Percentiles rank a stretch among this genome's conserved stretches.
Evolutionary conservation across 2,329 filamentous ascomycete genomes (phyloP).

Genomic region (Knoxdaviesia proteae): DNA sequence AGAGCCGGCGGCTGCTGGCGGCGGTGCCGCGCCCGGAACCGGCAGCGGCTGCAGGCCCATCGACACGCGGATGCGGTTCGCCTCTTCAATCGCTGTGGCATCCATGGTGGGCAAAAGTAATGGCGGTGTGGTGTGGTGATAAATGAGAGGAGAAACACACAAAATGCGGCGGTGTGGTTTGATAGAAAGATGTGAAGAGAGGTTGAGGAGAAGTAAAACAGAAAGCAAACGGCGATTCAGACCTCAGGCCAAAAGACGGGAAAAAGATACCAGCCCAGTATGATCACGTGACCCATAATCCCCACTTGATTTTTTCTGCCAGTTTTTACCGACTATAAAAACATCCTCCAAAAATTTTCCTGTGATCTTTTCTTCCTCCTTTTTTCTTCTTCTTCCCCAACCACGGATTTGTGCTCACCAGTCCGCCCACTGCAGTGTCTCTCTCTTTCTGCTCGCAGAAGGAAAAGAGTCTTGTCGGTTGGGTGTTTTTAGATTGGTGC

Average conservation of each 20-base stretch:
- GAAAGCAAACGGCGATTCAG: not conserved
- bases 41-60: slow-evolving; percentile 81
- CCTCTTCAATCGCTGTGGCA: slow-evolving; percentile 69
- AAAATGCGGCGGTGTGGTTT: no score
- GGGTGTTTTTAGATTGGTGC: slow-evolving; percentile 19
- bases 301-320: no score
- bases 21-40: slow-evolving; percentile 42
- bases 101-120: slow-evolving; percentile 23
- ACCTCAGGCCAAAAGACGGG: slow-evolving; percentile 1
- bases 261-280: not conserved
- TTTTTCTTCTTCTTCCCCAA: slow-evolving; percentile 18
- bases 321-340: no score
- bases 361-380: slow-evolving; percentile 1
- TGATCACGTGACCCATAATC: no score
- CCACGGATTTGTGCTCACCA: slow-evolving; percentile 70
- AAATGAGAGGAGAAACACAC: no score
- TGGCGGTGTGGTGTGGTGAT: no score
- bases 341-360: no score
- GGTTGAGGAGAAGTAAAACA: slow-evolving; percentile 1
- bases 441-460: slow-evolving; percentile 5
- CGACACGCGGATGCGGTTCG: slow-evolving; percentile 74
- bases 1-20: slow-evolving; percentile 10
- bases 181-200: not conserved
- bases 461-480: no score
- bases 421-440: slow-evolving; percentile 39